phyloP scores from a whole-genome alignment of 1,139 yeast species.

The Yamadazyma oceani region DNA sequence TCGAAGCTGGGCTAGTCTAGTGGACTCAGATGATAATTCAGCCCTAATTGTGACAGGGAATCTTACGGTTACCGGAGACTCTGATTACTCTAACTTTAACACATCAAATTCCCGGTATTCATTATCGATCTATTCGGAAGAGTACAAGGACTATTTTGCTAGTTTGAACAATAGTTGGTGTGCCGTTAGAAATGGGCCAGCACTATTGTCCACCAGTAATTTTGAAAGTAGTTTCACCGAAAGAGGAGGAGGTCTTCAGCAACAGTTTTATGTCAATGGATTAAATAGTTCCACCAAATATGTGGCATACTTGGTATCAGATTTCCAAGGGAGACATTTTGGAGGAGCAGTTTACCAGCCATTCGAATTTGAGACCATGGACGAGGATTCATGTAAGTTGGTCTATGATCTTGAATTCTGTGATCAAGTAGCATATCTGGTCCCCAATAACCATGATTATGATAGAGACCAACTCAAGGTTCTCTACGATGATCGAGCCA shows the following conservation, averaged over 20 bases:
- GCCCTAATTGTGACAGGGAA: constrained; percentile 71
- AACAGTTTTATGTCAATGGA: constrained; percentile 63
- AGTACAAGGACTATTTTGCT: constrained; percentile 36
- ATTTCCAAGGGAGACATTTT: constrained; percentile 37
- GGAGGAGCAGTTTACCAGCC: constrained; percentile 71
- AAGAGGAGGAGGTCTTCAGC: constrained; percentile 50
- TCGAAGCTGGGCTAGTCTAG: constrained; percentile 55
- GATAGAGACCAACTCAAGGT: constrained; percentile 23
- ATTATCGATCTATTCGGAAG: constrained; percentile 48
- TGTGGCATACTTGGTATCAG: constrained; percentile 62
- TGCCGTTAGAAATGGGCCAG: constrained; percentile 59
- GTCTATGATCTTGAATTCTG: constrained; percentile 79
- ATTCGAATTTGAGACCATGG: constrained; percentile 62
- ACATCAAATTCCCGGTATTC: constrained; percentile 38
- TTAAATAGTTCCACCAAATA: constrained; percentile 64
- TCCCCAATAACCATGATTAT: constrained; percentile 53
- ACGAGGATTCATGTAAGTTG: constrained; percentile 62
- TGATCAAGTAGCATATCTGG: constrained; percentile 79
- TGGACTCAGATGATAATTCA: constrained; percentile 73
- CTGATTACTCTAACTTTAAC: constrained; percentile 22
- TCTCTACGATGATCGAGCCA: constrained; percentile 67
- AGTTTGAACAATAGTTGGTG: constrained; percentile 66
- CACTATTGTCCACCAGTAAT: constrained; percentile 24
- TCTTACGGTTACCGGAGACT: constrained; percentile 32
- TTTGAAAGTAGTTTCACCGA: constrained; percentile 43